Evolutionary conservation across 2,329 filamentous ascomycete genomes (phyloP), one percentile per base, ranked within the genome.

Genomic region (Ophiostoma quercus): DNA sequence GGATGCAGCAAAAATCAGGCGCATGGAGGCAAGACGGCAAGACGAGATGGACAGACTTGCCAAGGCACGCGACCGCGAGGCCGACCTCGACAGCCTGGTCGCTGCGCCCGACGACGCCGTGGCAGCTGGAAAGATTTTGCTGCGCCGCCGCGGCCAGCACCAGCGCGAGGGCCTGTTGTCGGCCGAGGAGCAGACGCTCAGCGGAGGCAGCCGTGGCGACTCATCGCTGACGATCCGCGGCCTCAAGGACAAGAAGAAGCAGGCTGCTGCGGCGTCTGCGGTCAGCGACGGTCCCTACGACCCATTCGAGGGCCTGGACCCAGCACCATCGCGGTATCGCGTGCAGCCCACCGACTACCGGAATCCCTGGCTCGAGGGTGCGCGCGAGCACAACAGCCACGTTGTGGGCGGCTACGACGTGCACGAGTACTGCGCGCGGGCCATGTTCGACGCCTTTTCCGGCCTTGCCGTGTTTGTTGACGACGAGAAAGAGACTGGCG

Each of bases 381-480:
- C 88, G 41, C 86, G 88, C 70, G 85, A 86, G 57, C 89, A 94
- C 76, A 80, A 84, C 2, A 83, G 85, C 63, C 88, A 90, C 76
- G 81, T 85, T 68, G 92, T 91, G 19, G 94, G 93, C 41, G 96
- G 95, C 0, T 98, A 96, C 79, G 89, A 90, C 75, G 82, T 94
- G 62, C 83, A 86, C 43, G 93, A 97, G 77, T 98, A 95, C 77
- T 92, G 92, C 75, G 84, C 88, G 8, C 84, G 94, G 32, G 89
- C 92, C 32, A 81, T 99, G 77, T 91, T 92, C 72, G 94, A 97
- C 77, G 93, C 94, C 0, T 98, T 97, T 79, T 88, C 92, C 0
- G 95, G 96, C 0, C 79, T 99, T 71, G 92, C 91, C 0, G 91
- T 96, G 60, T 96, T 96, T 75, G 83, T 99, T 60, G 90, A 87